Evolutionary conservation across 78 protist species (phyloP).

Genomic region (Dictyostelium firmibasis): DNA sequence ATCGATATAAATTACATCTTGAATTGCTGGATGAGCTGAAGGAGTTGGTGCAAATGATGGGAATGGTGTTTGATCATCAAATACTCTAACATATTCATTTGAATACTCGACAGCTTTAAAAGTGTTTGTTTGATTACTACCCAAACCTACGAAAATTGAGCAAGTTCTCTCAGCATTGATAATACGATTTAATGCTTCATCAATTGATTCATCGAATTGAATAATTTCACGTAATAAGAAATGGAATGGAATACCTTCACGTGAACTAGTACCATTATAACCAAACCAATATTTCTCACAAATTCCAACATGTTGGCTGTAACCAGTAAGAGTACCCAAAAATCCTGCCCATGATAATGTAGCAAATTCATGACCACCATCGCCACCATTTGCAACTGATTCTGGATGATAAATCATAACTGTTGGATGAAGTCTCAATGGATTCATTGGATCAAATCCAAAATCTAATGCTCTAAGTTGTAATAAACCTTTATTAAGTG

Average conservation of each 20-base stretch:
- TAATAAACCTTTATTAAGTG: conserved; percentile 36
- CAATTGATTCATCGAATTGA: conserved; percentile 48
- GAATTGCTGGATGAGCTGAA: conserved; percentile 27
- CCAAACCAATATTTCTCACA: conserved; percentile 81
- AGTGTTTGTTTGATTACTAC: conserved; percentile 61
- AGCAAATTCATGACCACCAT: conserved; percentile 75
- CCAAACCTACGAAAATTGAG: conserved; percentile 79
- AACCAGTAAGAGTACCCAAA: conserved; percentile 80
- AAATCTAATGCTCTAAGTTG: conserved; percentile 87
- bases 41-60: conserved; percentile 37
- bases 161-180: conserved; percentile 76
- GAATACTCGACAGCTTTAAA: conserved; percentile 81
- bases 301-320: conserved; percentile 34
- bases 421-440: conserved; percentile 64
- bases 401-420: conserved; percentile 82
- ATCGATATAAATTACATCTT: conserved; percentile 61
- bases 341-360: conserved; percentile 80
- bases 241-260: conserved; percentile 81
- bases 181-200: conserved; percentile 80
- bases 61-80: conserved; percentile 79
- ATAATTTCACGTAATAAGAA: conserved; percentile 71
- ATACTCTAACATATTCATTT: conserved; percentile 52
- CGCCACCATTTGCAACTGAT: neutral
- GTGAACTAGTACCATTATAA: conserved; percentile 62
- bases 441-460: conserved; percentile 48